Conservation (phyloP, 1,139 yeast species). For the Geotrichum restrictum region DNA sequence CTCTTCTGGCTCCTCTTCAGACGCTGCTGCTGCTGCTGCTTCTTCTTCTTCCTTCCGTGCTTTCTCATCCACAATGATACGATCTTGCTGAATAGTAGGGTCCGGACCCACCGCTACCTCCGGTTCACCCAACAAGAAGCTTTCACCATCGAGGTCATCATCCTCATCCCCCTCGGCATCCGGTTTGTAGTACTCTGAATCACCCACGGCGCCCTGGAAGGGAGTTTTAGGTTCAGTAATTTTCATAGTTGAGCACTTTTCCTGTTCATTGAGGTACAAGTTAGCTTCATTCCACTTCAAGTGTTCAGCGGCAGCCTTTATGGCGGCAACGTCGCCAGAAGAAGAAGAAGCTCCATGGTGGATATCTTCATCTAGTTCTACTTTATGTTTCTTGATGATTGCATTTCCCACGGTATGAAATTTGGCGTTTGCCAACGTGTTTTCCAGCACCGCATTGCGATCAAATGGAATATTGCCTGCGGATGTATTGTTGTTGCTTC, state of each 20-base stretch:
- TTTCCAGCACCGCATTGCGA: constrained; percentile 46
- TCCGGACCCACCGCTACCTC: constrained; percentile 34
- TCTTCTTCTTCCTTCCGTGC: constrained; percentile 37
- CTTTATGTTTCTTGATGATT: constrained; percentile 24
- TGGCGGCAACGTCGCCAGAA: constrained; percentile 17
- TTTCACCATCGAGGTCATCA: constrained; percentile 41
- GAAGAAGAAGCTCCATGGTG: neutral
- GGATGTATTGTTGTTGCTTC: neutral
- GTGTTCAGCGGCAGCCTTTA: constrained; percentile 34
- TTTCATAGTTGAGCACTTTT: constrained; percentile 69
- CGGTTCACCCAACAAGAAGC: constrained; percentile 55
- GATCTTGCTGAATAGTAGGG: constrained; percentile 29
- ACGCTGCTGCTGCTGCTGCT: constrained; percentile 41
- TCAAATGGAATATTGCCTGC: constrained; percentile 36
- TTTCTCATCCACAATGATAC: constrained; percentile 28
- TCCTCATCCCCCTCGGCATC: constrained; percentile 62
- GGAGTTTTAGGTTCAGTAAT: constrained; percentile 98
- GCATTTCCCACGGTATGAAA: constrained; percentile 35
- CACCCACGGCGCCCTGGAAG: constrained; percentile 87
- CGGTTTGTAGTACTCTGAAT: constrained; percentile 74
- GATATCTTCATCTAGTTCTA: constrained; percentile 16
- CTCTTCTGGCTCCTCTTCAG: constrained; percentile 42
- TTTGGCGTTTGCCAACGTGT: constrained; percentile 46
- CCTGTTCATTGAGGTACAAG: constrained; percentile 61
- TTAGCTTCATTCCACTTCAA: constrained; percentile 74